Base-by-base conservation (phyloP, 129 eudicot genomes). In the Erigeron canadensis region DNA sequence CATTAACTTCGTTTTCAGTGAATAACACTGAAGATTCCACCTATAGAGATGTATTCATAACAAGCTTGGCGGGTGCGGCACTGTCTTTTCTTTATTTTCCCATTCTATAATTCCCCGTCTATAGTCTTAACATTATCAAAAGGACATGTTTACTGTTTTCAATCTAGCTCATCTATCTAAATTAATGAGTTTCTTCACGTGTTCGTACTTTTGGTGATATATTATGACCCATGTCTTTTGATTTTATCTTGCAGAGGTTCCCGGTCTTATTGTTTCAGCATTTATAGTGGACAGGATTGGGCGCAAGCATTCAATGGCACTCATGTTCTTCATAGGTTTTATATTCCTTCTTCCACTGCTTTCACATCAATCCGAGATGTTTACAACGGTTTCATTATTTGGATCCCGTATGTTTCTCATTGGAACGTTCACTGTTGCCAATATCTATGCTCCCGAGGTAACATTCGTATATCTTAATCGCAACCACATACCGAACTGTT, bases 371-470 rank as follows among this genome's bases (percentile, higher is more conserved):
- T 62, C 76, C 1, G 84, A 80, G 70, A 19, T 66, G 6, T 9
- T 75, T 18, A 83, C 85, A 16, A 87, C 87, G 0, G 8, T 72
- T 12, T 65, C 84, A 0, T 65, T 90, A 75, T 87, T 87, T 80
- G 95, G 90, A 68, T 87, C 95, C 10, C 91, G 91, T n/a, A 85
- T 88, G 84, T 90, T 85, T 66, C 77, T 90, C 43, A 76, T 84
- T 41, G 86, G 84, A 68, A 81, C 95, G 7, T 85, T 83, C 67
- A 75, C 81, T 0, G 58, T 85, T 53, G 86, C 86, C 69, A 74
- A 81, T 62, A 78, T 90, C 28, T 90, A 83, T 75, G 82, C 89
- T 21, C 95, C 95, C 10, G 96, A 90, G 94, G 96, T 89, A 81
- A 81, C 57, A 47, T 61, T 17, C 40, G 6, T 46, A 22, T 37